These are phyloP conservation scores for Ceratopteris richardii DNA, from an alignment of 75 land plant species.

Conservation along the genomic window DNA sequence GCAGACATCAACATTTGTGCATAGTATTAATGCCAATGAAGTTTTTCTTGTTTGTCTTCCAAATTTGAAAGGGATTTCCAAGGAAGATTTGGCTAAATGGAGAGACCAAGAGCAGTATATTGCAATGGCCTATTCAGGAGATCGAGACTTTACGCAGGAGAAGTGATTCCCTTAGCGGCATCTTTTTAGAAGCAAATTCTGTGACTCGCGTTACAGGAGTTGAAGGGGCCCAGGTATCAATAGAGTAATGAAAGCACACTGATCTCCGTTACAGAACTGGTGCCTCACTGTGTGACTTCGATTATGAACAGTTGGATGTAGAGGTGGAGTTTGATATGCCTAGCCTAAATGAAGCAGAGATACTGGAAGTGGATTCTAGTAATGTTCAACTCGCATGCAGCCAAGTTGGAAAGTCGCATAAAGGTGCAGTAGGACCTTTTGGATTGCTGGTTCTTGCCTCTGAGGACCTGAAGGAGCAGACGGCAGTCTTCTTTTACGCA, in stretches of 20 bases:
- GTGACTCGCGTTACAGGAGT: slow-evolving; percentile 8
- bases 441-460: slow-evolving; percentile 58
- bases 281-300: not conserved
- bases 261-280: too few relatives aligned
- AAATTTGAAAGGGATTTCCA: slow-evolving; percentile 5
- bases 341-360: slow-evolving; percentile 18
- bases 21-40: not conserved
- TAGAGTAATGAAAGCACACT: too few relatives aligned
- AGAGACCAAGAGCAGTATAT: not conserved
- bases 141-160: not conserved
- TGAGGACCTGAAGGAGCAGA: slow-evolving; percentile 33
- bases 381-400: slow-evolving; percentile 35
- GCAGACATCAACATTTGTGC: too few relatives aligned
- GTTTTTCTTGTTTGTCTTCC: not conserved
- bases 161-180: not conserved
- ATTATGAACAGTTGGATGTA: slow-evolving; percentile 45
- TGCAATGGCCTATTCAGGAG: slow-evolving; percentile 5
- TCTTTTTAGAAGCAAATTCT: not conserved
- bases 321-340: slow-evolving; percentile 42
- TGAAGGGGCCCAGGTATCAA: slow-evolving; percentile 9
- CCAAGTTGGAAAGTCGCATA: slow-evolving; percentile 13
- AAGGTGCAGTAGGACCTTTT: slow-evolving; percentile 48
- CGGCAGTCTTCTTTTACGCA: slow-evolving; percentile 54
- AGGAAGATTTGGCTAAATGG: not conserved
- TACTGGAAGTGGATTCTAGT: slow-evolving; percentile 10